A percentile compares a stretch with the other conserved stretches of the same genome.
These are phyloP conservation scores for Magnusiomyces suaveolens DNA, from an alignment of 1,139 yeast genomes.

Conservation along the genomic window DNA sequence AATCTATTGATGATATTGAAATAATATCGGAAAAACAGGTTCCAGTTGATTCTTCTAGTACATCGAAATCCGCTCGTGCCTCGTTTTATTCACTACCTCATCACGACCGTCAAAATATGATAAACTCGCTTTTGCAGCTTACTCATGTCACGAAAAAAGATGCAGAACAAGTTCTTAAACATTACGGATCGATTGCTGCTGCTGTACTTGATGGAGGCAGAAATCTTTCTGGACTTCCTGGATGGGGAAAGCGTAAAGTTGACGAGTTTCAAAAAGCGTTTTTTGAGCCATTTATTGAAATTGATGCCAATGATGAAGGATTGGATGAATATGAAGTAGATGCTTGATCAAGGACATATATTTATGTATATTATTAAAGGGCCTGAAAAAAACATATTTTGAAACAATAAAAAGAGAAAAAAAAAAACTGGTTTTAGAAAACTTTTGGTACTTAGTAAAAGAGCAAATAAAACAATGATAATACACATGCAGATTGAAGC, in stretches of 20 bases:
- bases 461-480: too few relatives aligned
- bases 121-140: neutral
- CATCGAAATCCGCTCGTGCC: neutral
- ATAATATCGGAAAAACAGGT: neutral
- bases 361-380: too few relatives aligned
- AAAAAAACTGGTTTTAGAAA: too few relatives aligned
- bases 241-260: conserved; percentile 50
- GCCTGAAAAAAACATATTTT: too few relatives aligned
- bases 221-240: conserved; percentile 34
- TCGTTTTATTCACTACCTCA: neutral
- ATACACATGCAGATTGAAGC: too few relatives aligned
- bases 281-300: conserved; percentile 45
- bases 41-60: neutral
- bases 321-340: neutral
- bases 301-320: neutral
- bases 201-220: conserved; percentile 38
- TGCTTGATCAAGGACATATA: too few relatives aligned
- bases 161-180: conserved; percentile 45
- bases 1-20: neutral
- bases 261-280: conserved; percentile 39
- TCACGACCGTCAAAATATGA: neutral
- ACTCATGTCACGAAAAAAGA: conserved; percentile 27
- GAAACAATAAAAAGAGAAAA: too few relatives aligned
- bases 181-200: conserved; percentile 43
- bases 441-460: too few relatives aligned